phyloP scores from a whole-genome alignment of 2,329 filamentous ascomycete species.

The Epicoccum nigrum region DNA sequence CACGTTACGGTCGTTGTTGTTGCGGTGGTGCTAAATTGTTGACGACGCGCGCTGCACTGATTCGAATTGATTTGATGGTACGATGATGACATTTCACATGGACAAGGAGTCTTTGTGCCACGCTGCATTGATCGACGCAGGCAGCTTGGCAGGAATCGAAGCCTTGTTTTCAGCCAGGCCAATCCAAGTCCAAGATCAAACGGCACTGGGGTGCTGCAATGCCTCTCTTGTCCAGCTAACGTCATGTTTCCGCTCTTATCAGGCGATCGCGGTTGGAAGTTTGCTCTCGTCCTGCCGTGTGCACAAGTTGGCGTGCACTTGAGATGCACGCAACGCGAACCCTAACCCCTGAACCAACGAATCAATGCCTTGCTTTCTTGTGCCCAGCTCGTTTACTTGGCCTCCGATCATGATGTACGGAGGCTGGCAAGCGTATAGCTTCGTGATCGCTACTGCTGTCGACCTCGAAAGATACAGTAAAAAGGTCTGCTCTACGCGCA shows the following conservation, averaged over 20 bases:
- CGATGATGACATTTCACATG: slow-evolving; percentile 16
- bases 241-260: slow-evolving; percentile 21
- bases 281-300: slow-evolving; percentile 14
- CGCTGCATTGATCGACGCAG: slow-evolving; percentile 8
- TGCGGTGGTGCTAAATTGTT: slow-evolving; percentile 2
- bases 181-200: slow-evolving; percentile 4
- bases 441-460: slow-evolving; percentile 8
- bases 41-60: not conserved
- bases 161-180: slow-evolving; percentile 16
- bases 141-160: slow-evolving; percentile 13
- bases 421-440: slow-evolving; percentile 11
- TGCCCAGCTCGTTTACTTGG: slow-evolving; percentile 1
- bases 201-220: slow-evolving; percentile 3
- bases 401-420: slow-evolving; percentile 8
- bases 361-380: slow-evolving; percentile 17
- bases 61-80: slow-evolving; percentile 2
- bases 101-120: slow-evolving; percentile 3
- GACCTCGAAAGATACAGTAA: not conserved
- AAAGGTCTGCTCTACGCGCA: not conserved
- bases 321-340: slow-evolving; percentile 7
- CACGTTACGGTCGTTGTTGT: slow-evolving; percentile 7
- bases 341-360: slow-evolving; percentile 12
- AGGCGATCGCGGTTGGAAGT: slow-evolving; percentile 18
- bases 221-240: slow-evolving; percentile 10
- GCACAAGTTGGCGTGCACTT: slow-evolving; percentile 8